Percentiles rank a stretch among this genome's conserved stretches.
Evolutionary conservation across 192 early-diverging fungal species (phyloP).

Genomic region (Linnemannia hyalina): DNA sequence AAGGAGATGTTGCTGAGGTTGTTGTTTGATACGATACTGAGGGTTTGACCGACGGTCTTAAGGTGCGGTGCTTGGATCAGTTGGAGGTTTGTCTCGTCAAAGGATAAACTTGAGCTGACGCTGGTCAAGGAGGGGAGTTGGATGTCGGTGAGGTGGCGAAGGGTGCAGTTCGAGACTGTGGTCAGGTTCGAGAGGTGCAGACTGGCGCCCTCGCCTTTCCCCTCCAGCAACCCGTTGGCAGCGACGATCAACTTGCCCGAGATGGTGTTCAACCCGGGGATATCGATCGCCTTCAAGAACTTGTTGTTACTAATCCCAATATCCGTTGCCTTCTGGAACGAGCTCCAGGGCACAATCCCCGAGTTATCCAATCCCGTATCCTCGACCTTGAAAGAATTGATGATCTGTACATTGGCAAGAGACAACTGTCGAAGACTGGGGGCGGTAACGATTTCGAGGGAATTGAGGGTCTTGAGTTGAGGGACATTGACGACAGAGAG

Average conservation of each 20-base stretch:
- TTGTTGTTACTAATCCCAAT: constrained; percentile 70
- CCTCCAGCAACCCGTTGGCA: constrained; percentile 62
- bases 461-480: constrained; percentile 51
- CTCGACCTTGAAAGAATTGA: constrained; percentile 61
- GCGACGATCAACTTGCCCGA: constrained; percentile 66
- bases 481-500: constrained; percentile 60
- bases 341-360: constrained; percentile 52
- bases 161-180: constrained; percentile 68
- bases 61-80: constrained; percentile 64
- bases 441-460: constrained; percentile 65
- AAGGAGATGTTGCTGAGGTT: constrained; percentile 69
- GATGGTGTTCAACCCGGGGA: constrained; percentile 59
- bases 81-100: constrained; percentile 70
- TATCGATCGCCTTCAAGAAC: constrained; percentile 63
- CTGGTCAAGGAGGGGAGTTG: constrained; percentile 57
- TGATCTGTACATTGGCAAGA: constrained; percentile 30
- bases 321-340: constrained; percentile 54
- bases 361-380: constrained; percentile 61
- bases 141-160: constrained; percentile 67
- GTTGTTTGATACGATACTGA: constrained; percentile 70
- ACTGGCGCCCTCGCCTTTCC: constrained; percentile 46
- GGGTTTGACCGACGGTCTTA: constrained; percentile 62
- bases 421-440: constrained; percentile 58
- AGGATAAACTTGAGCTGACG: constrained; percentile 67
- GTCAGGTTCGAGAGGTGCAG: constrained; percentile 65